phyloP scores from a whole-genome alignment of 2,329 filamentous ascomycete species.

The Scedosporium apiospermum region DNA sequence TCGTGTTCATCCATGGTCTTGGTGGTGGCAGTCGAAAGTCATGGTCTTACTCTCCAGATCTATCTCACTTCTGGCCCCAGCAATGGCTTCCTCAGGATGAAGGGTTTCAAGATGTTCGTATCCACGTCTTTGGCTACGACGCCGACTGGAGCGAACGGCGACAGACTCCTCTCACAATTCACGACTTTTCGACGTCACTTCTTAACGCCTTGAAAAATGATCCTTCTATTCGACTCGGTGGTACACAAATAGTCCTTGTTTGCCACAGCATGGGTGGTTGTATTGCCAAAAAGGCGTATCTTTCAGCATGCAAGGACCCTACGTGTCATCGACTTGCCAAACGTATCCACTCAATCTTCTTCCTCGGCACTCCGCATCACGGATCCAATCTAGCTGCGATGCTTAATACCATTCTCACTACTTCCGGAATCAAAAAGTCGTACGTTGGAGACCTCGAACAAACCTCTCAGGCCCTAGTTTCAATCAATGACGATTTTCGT shows the following conservation, averaged over 20 bases:
- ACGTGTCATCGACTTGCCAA: conserved; percentile 17
- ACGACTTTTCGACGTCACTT: not conserved
- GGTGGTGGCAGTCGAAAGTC: conserved; percentile 25
- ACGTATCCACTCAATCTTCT: conserved; percentile 24
- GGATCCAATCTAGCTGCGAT: conserved; percentile 26
- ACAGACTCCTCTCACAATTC: conserved; percentile 14
- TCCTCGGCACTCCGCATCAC: conserved; percentile 30
- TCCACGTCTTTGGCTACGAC: conserved; percentile 27
- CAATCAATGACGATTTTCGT: not conserved
- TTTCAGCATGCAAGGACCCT: conserved; percentile 22
- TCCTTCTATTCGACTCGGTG: not conserved
- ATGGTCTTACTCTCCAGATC: conserved; percentile 21
- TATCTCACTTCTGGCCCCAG: conserved; percentile 24
- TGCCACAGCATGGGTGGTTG: conserved; percentile 37
- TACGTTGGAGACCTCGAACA: not conserved
- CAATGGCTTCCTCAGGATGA: conserved; percentile 22
- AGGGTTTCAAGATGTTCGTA: conserved; percentile 19
- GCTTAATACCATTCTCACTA: conserved; percentile 24
- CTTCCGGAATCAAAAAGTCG: not conserved
- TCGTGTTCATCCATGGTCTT: conserved; percentile 31
- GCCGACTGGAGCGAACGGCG: conserved; percentile 17
- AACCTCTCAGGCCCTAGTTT: not conserved
- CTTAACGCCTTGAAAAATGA: not conserved
- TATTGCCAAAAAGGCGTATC: conserved; percentile 26
- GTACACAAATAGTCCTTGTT: conserved; percentile 29